A percentile compares a stretch with the other conserved stretches of the same genome.
Conservation (phyloP, 164 flowering plant species). For the Cinnamomum chago region DNA sequence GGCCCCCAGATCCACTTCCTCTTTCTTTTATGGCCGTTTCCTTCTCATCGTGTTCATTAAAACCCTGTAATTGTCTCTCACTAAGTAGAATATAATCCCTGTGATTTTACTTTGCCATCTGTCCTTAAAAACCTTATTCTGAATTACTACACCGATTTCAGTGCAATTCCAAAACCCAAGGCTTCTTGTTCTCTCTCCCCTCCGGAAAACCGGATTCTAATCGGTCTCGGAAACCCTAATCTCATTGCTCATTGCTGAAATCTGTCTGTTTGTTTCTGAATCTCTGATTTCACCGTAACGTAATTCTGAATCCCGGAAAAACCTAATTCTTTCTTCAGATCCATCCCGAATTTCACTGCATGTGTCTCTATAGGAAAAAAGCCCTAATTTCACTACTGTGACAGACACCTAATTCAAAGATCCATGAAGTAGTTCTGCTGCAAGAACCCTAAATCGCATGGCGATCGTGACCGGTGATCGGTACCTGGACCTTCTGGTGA, state of each 20-base stretch:
- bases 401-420: neutral
- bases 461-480: conserved; percentile 89
- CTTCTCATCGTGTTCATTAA: neutral
- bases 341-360: too few species aligned
- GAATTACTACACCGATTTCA: too few species aligned
- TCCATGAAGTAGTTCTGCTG: neutral
- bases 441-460: conserved; percentile 25
- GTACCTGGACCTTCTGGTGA: conserved; percentile 67
- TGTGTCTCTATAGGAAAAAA: too few species aligned
- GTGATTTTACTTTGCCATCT: neutral
- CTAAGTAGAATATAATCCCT: neutral
- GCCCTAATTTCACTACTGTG: neutral
- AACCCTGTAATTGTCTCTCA: neutral
- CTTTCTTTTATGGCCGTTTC: neutral
- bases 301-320: neutral
- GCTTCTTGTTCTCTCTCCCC: neutral
- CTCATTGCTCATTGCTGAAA: neutral
- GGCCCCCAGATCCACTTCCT: too few species aligned
- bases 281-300: too few species aligned
- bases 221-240: neutral
- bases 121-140: neutral
- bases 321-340: neutral
- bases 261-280: neutral
- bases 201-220: neutral
- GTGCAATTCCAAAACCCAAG: neutral